Percentiles rank a stretch among this genome's conserved stretches.
Conservation (phyloP, 2,329 filamentous ascomycete genomes). For the Neofusicoccum ribis region DNA sequence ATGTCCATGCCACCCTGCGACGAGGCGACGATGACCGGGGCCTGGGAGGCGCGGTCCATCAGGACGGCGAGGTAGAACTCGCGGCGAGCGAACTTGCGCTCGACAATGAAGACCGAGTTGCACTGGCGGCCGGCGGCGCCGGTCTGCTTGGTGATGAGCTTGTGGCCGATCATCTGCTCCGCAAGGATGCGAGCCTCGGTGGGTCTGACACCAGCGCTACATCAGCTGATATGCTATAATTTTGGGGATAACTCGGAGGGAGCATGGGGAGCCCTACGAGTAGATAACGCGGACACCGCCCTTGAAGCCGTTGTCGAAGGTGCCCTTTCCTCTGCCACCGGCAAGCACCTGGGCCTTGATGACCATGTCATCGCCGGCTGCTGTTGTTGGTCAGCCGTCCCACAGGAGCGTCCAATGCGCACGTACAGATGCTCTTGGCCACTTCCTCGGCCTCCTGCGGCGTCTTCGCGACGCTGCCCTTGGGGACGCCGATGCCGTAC, state of each 20-base stretch:
- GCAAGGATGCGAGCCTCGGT: constrained; percentile 96
- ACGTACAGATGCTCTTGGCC: constrained; percentile 79
- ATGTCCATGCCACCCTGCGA: constrained; percentile 99
- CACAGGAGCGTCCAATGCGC: neutral
- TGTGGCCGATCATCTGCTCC: constrained; percentile 99
- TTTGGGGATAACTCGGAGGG: constrained; percentile 10
- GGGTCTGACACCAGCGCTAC: constrained; percentile 51
- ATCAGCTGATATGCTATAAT: constrained; percentile 17
- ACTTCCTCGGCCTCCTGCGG: constrained; percentile 87
- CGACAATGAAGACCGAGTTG: constrained; percentile 97
- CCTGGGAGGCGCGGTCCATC: constrained; percentile 92
- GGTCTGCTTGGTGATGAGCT: constrained; percentile 99
- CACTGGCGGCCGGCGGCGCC: constrained; percentile 90
- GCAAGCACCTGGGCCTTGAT: constrained; percentile 99
- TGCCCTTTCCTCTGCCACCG: constrained; percentile 95
- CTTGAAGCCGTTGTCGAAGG: constrained; percentile 98
- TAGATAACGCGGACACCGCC: constrained; percentile 98
- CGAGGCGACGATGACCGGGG: constrained; percentile 93
- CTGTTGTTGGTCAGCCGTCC: constrained; percentile 11
- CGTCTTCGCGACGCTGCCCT: constrained; percentile 80
- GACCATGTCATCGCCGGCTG: constrained; percentile 87
- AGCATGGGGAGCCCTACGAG: constrained; percentile 59
- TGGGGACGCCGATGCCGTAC: constrained; percentile 94
- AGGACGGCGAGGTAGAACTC: constrained; percentile 99
- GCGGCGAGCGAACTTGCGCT: constrained; percentile 98